A percentile compares a stretch with the other conserved stretches of the same genome.
These are phyloP conservation scores for Boletus tomentosulus DNA, from an alignment of 768 basidiomycete genomes.

Conservation along the genomic window DNA sequence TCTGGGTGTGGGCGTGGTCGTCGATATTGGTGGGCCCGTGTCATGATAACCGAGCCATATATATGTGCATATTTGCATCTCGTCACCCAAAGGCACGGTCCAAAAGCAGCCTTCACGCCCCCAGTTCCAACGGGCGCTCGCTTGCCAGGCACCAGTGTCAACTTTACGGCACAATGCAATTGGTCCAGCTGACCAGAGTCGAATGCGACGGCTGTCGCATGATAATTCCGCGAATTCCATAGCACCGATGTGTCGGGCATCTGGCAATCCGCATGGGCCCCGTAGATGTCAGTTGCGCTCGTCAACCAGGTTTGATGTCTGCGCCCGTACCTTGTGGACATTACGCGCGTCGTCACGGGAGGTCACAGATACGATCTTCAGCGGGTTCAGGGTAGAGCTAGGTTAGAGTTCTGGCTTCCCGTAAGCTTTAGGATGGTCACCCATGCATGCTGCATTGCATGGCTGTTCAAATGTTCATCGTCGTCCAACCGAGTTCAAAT, in stretches of 20 bases:
- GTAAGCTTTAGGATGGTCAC: background rate
- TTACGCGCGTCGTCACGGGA: background rate
- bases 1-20: background rate
- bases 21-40: background rate
- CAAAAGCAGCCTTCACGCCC: slow-evolving; percentile 9
- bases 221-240: background rate
- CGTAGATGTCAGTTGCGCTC: background rate
- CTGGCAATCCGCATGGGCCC: background rate
- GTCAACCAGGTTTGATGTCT: background rate
- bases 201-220: background rate
- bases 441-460: background rate
- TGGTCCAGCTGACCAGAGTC: slow-evolving; percentile 5
- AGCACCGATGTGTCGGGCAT: background rate
- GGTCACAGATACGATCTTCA: background rate
- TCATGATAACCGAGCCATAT: slow-evolving; percentile 2
- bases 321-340: background rate
- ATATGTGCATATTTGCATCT: background rate
- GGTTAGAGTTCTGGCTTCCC: background rate
- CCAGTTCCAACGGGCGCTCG: slow-evolving; percentile 3
- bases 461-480: background rate
- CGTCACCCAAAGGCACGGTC: slow-evolving; percentile 5
- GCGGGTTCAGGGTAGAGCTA: background rate
- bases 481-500: background rate
- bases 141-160: slow-evolving; percentile 14
- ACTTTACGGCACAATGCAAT: slow-evolving; percentile 14